A percentile compares a stretch with the other conserved stretches of the same genome.
Evolutionary conservation across 345 rosid genomes (phyloP).

Genomic region (Euphorbia lathyris): DNA sequence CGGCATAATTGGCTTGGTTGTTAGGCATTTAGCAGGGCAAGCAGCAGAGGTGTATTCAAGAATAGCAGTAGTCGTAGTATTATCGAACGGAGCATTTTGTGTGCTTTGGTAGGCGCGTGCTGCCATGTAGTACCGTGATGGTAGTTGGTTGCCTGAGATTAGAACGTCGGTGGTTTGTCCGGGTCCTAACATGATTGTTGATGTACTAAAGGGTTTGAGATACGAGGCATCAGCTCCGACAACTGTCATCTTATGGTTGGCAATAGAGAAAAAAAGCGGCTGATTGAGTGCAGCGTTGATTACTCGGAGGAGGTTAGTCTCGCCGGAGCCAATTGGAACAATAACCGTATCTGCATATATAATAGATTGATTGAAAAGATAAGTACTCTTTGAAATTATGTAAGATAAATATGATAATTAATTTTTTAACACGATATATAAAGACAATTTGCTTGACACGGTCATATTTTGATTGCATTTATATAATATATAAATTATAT

Average conservation of each 20-base stretch:
- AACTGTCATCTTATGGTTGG: constrained; percentile 80
- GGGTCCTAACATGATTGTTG: constrained; percentile 80
- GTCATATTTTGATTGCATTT: too few species aligned
- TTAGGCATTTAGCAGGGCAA: constrained; percentile 50
- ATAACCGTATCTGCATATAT: constrained; percentile 54
- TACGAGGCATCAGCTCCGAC: constrained; percentile 93
- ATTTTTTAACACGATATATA: too few species aligned
- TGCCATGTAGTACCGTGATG: constrained; percentile 74
- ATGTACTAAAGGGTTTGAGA: constrained; percentile 68
- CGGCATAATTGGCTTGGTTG: constrained; percentile 48
- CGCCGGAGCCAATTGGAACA: constrained; percentile 66
- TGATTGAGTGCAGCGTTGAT: constrained; percentile 88
- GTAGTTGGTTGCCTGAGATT: constrained; percentile 61
- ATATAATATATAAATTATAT: too few species aligned
- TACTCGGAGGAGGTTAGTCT: constrained; percentile 74
- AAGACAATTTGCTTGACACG: too few species aligned
- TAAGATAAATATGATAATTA: too few species aligned
- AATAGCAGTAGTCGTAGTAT: constrained; percentile 87
- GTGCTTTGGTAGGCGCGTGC: constrained; percentile 80
- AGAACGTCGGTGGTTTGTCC: constrained; percentile 94
- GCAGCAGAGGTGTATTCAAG: constrained; percentile 75
- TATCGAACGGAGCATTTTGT: constrained; percentile 67
- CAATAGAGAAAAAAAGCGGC: constrained; percentile 68
- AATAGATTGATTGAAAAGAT: neutral
- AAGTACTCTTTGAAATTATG: neutral